phyloP scores from a whole-genome alignment of 768 basidiomycete genomes.

The Hypholoma sublateritium region DNA sequence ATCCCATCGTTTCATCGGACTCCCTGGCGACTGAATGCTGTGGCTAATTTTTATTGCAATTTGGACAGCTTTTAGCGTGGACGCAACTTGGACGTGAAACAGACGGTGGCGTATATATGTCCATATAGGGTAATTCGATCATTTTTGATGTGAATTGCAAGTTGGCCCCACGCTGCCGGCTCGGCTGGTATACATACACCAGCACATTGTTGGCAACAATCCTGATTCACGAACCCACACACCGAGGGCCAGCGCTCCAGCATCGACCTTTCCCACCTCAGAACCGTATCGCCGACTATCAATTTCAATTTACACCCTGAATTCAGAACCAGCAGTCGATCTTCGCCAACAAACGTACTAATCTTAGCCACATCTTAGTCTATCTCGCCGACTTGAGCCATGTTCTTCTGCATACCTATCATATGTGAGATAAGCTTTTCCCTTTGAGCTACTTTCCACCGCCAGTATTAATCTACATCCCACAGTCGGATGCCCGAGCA shows the following conservation, averaged over 20 bases:
- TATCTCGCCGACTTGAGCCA: background rate
- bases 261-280: background rate
- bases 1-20: background rate
- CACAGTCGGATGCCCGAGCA: constrained; percentile 68
- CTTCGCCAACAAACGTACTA: background rate
- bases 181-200: no score
- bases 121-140: constrained; percentile 6
- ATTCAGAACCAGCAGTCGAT: background rate
- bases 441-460: background rate
- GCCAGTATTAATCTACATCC: constrained; percentile 6
- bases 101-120: constrained; percentile 6
- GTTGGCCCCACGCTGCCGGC: background rate
- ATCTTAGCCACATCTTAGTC: background rate
- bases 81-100: constrained; percentile 2
- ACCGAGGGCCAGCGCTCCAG: background rate
- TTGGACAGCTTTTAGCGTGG: background rate
- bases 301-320: background rate
- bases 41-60: background rate
- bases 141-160: background rate
- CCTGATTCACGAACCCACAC: background rate
- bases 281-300: background rate
- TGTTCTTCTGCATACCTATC: constrained; percentile 44
- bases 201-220: background rate
- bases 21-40: background rate
- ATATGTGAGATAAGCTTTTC: constrained; percentile 33